These are phyloP conservation scores for Heteromeles arbutifolia DNA, from an alignment of 306 rosid genomes.

Conservation along the genomic window DNA sequence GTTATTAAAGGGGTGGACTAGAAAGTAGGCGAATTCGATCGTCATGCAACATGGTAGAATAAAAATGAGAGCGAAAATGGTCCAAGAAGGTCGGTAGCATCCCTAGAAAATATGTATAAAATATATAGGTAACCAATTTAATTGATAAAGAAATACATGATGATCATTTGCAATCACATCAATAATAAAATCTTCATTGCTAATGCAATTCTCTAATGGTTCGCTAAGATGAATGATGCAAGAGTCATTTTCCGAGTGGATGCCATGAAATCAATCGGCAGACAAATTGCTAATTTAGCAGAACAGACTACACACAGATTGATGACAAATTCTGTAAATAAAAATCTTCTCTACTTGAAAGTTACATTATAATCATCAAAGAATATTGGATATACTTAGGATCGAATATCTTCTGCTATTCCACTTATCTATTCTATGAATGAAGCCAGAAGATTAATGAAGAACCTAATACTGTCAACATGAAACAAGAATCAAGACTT, in stretches of 20 bases:
- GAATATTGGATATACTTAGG: not conserved
- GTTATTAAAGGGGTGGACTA: not conserved
- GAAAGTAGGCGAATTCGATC: not conserved
- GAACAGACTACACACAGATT: not conserved
- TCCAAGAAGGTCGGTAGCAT: no score
- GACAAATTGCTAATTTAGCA: not conserved
- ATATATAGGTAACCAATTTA: no score
- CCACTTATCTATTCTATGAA: not conserved
- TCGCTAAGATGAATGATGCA: not conserved
- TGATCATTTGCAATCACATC: no score
- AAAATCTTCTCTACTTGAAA: not conserved
- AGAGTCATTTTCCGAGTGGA: not conserved
- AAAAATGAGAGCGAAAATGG: no score
- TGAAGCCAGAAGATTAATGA: not conserved
- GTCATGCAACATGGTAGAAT: not conserved
- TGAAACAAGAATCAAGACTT: slow-evolving; percentile 33
- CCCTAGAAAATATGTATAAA: no score
- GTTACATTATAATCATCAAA: not conserved
- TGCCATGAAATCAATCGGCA: not conserved
- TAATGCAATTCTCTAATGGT: not conserved
- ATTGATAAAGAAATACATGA: no score
- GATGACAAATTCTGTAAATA: not conserved
- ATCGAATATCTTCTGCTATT: not conserved
- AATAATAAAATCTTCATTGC: not conserved
- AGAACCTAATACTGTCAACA: slow-evolving; percentile 13